Evolutionary conservation across 768 basidiomycete genomes (phyloP), one percentile per base, ranked within the genome.

Genomic region (Cytidiella melzeri): DNA sequence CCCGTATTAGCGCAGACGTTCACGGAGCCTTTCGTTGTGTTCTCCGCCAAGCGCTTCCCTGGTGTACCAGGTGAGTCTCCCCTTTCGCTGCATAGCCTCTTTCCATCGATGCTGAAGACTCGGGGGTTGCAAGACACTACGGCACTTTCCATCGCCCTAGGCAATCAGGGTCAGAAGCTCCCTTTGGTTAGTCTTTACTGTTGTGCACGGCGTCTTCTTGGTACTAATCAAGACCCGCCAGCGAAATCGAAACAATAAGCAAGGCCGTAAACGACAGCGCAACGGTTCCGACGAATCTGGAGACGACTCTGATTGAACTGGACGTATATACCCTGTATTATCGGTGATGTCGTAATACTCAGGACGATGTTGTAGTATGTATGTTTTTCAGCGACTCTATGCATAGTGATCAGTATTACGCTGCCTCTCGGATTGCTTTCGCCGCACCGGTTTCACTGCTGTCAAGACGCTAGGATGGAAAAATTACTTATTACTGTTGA

Each of bases 41-140:
- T 73, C 67, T 92, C 91, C 2, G 93, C 93, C 28, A 97, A 97
- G 71, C 81, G 87, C 43, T 97, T 95, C 71, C 92, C 91, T 43
- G 93, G 93, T 43, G 93, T 97, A 38, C 87, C 91, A 69, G 88
- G 90, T 90, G 56, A 43, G 69, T 63, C 66, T 62, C 63, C 59
- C 54, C 57, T 49, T 54, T 15, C 52, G 51, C 49, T 20, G 41
- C 45, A 42, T 52, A 49, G 28, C 45, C 3, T 49, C 39, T 25
- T 20, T 46, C 37, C 28, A 18, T 39, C 41, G 36, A 41, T 34
- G 30, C 30, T 34, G 28, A 12, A 27, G 11, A 15, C 41, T 21
- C 23, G 21, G 28, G 40, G 20, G n/a, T n/a, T n/a, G n/a, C n/a
- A 54, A 88, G 88, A 90, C 66, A 90, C 89, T n/a, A 92, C 90